Evolutionary conservation across 768 basidiomycete genomes (phyloP), one percentile per base, ranked within the genome.

Genomic region (Vararia minispora): DNA sequence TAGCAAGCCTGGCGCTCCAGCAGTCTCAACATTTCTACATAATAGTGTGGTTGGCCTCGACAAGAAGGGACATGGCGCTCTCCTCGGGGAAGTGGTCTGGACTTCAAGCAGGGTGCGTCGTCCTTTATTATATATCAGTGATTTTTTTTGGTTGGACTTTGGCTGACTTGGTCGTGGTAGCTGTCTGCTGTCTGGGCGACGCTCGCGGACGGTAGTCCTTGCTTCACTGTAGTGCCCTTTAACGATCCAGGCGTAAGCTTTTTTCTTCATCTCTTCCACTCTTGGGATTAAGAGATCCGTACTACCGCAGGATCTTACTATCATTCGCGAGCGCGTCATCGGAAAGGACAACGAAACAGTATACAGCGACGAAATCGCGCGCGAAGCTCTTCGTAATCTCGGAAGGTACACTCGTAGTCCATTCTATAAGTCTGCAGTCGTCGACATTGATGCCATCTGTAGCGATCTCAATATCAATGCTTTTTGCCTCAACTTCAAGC

Each of bases 1-100:
- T 39, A 69, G 68, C 43, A 71, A 70, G 55, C 65, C 68, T 9
- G 68, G 67, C 28, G 68, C 69, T 2, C 51, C 67, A 0, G 53
- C 67, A 0, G 56, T 58, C 1, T 59, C 64, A 1, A 50, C 50
- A 0, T 71, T 46, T 30, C 42, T 69, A 6, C 52, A 56, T 6
- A 65, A 69, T 44, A 37, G 52, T 17, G 58, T 64, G 13, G 50
- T 69, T 16, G 66, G 67, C 0, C 52, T 69, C n/a, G 48, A 65
- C 42, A 44, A 52, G 21, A 38, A 48, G 3, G 69, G 68, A 0
- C 57, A 64, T 39, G 67, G 66, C 2, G 48, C 45, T 6, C 47
- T 71, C 3, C 52, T 67, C 13, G 63, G 63, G 2, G 59, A 64
- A 44, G 63, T 55, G 7, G 42, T 54, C 13, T 65, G 63, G 42